Base-by-base conservation (phyloP, 2,329 filamentous ascomycete species). In the Ophiostoma piceae region DNA sequence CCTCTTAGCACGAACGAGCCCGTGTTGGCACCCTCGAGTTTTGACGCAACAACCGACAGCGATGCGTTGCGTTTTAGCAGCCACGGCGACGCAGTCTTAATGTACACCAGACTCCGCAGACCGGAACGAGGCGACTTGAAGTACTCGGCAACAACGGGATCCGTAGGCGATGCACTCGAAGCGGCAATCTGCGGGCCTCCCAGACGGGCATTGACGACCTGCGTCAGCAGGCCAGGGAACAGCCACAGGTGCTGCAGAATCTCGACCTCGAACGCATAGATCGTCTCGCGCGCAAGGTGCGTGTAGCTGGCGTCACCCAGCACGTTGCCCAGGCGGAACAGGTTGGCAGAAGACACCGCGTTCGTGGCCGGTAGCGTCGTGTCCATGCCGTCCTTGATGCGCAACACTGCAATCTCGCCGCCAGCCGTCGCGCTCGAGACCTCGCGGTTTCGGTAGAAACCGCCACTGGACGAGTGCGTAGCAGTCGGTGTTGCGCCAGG, bases 361-460 rank as follows among this genome's bases (percentile, higher is more conserved):
- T 99, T 99, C 68, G 92, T 90, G 0, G 92, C 95, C 0, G 95
- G 95, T 71, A 95, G 90, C 1, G 92, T 90, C 5, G 92, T 92
- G 78, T 99, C 95, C 85, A 97, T 97, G 73, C 93, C 95, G 73
- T 96, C 92, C 80, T 99, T 99, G 67, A 97, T 85, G 32, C 94
- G 90, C 71, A 98, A 86, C 71, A 97, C 89, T 37, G 90, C 85
- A 75, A 93, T 87, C 0, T 88, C 82, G 11, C 89, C 22, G 9
- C n/a, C n/a, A 57, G n/a, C 8, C 26, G 2, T 16, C 16, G 35
- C 37, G 19, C 29, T 41, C 19, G 26, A 57, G 43, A 29, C 79
- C 14, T 82, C 80, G 4, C 84, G 80, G 1, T 90, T 93, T 4
- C 88, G 89, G 80, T 91, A 95, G 83, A 94, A 95, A 41, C 86